Evolutionary conservation across 2,329 filamentous ascomycete species (phyloP).

Genomic region (Aureobasidium sp.): DNA sequence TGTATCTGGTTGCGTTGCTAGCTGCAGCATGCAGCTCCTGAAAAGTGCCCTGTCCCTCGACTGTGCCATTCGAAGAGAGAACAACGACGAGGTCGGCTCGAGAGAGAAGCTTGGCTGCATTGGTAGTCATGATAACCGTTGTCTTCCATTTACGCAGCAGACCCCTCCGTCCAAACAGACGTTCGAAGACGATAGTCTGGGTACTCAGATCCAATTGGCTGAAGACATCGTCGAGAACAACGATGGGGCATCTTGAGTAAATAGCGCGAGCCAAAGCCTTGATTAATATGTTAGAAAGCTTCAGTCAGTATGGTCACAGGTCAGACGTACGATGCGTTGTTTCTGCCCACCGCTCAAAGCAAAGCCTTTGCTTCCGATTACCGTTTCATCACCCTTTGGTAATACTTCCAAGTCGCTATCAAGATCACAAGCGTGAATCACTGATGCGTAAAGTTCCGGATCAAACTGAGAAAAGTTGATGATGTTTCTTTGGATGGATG

Average conservation of each 20-base stretch:
- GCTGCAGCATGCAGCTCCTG: conserved; percentile 26
- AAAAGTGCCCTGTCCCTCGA: conserved; percentile 21
- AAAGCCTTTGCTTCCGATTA: conserved; percentile 78
- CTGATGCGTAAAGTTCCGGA: conserved; percentile 59
- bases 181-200: conserved; percentile 35
- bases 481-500: conserved; percentile 70
- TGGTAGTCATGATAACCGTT: conserved; percentile 36
- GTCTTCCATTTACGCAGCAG: conserved; percentile 33
- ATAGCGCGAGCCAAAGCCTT: conserved; percentile 59
- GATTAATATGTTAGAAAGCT: neutral
- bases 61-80: neutral
- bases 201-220: conserved; percentile 59
- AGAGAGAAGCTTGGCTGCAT: conserved; percentile 28
- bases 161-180: conserved; percentile 36
- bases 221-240: conserved; percentile 78
- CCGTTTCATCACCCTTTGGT: conserved; percentile 62
- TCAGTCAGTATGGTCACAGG: neutral
- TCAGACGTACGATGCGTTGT: conserved; percentile 61
- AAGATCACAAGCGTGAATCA: conserved; percentile 65
- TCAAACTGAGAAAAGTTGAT: conserved; percentile 62
- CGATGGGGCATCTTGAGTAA: conserved; percentile 70
- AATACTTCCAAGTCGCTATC: conserved; percentile 73
- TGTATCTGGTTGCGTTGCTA: neutral
- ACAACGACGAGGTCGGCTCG: conserved; percentile 36
- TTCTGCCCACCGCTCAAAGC: conserved; percentile 78